phyloP scores from a whole-genome alignment of 495 filamentous ascomycete species.

The Penicillium angulare region DNA sequence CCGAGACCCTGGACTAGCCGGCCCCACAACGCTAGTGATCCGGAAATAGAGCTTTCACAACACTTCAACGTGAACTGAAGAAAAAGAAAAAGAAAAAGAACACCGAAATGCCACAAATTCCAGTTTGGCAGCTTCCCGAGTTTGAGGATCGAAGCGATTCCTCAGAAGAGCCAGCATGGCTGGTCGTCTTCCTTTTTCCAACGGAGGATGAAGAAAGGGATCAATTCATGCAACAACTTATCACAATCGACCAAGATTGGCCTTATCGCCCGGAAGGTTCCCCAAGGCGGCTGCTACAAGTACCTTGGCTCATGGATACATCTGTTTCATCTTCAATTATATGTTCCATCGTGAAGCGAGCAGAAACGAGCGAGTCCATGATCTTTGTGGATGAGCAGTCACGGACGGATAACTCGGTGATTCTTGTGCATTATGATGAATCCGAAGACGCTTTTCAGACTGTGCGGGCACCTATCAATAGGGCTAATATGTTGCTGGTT shows the following conservation, averaged over 20 bases:
- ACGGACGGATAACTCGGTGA: neutral
- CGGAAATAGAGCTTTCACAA: too few species aligned
- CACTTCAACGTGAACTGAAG: too few species aligned
- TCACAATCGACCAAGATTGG: slow-evolving; percentile 4
- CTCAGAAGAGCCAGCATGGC: slow-evolving; percentile 8
- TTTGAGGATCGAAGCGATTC: neutral
- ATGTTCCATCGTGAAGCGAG: neutral
- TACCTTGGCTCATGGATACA: slow-evolving; percentile 5
- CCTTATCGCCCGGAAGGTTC: slow-evolving; percentile 4
- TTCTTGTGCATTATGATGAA: neutral
- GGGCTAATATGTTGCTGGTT: slow-evolving; percentile 1
- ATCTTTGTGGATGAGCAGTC: neutral
- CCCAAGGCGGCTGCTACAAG: slow-evolving; percentile 2
- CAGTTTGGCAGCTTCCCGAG: neutral
- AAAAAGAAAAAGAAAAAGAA: too few species aligned
- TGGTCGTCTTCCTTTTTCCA: slow-evolving; percentile 1
- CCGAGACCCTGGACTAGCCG: too few species aligned
- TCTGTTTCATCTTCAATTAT: neutral
- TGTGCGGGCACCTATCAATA: neutral
- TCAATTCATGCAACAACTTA: slow-evolving; percentile 4
- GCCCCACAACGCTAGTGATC: too few species aligned
- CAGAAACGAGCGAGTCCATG: neutral
- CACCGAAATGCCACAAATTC: neutral
- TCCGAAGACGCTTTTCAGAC: neutral
- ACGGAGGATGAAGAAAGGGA: slow-evolving; percentile 1